Evolutionary conservation across 2,329 filamentous ascomycete species (phyloP), one percentile per base, ranked within the genome.

Genomic region (Hymenoscyphus fraxineus): DNA sequence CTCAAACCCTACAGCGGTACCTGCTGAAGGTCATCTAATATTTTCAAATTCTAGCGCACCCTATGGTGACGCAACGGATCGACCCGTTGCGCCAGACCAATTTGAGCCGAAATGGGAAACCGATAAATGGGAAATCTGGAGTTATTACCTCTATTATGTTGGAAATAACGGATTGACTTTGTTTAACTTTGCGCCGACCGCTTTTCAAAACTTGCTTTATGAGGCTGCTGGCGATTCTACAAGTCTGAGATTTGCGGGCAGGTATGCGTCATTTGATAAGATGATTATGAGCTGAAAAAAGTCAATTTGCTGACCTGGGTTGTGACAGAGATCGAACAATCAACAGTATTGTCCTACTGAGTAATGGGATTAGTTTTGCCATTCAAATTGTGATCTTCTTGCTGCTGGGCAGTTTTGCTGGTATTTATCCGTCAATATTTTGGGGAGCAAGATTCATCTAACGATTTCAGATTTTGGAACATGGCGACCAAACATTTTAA

Each of bases 321-420:
- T 54, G 6, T 22, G 13, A 9, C 35, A 77, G 77, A 44, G 75
- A 80, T 31, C 81, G 85, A 62, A 84, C 84, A n/a, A 83, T 88
- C 70, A 87, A 88, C 73, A 86, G 83, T 64, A 86, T 90, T 62
- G 85, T 90, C 3, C 77, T 90, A 7, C 78, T 89, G 0, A 81
- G 81, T 73, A 90, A 90, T 70, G 88, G 88, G 61, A 85, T 90
- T 63, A 86, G 83, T 16, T 91, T 91, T 72, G 86, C 87, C 1
- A 82, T 88, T 41, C 88, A 90, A 72, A 82, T 86, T 35, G 80
- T 84, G 13, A 60, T 81, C 7, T 81, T 82, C 65, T 68, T 82
- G 7, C 65, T 79, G 0, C 75, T 82, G 31, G 80, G 80, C 47
- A 79, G 77, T 60, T 80, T 81, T 65, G 80, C 80, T 7, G 68